These are phyloP conservation scores for Didymella arachidicola DNA, from an alignment of 2,329 filamentous ascomycete genomes.

Conservation along the genomic window DNA sequence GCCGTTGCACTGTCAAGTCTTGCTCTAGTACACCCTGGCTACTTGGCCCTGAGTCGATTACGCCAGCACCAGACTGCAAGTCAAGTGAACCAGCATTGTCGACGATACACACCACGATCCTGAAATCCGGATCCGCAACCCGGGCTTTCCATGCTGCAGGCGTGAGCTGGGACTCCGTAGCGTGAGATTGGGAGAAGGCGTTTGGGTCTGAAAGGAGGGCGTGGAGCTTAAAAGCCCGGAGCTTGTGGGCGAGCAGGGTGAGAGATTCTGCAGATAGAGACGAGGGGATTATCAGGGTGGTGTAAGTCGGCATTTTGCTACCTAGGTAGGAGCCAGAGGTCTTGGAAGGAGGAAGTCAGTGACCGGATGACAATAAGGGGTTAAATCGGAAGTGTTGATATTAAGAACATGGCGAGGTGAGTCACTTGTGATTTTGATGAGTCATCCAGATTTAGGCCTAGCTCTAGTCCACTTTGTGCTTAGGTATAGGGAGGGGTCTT, in stretches of 20 bases:
- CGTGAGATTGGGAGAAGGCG: slow-evolving; percentile 8
- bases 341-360: neutral
- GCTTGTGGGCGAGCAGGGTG: neutral
- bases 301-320: neutral
- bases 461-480: too few species aligned
- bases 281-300: neutral
- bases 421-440: neutral
- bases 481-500: too few species aligned
- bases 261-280: neutral
- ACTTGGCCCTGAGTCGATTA: neutral
- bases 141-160: slow-evolving; percentile 5
- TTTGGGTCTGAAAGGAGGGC: slow-evolving; percentile 6
- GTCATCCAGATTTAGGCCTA: neutral
- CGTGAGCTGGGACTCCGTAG: neutral
- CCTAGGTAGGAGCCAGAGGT: neutral
- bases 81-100: neutral
- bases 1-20: neutral
- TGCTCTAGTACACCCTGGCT: neutral
- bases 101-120: slow-evolving; percentile 4
- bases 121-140: slow-evolving; percentile 3
- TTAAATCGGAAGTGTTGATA: neutral
- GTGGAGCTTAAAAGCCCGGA: slow-evolving; percentile 1
- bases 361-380: neutral
- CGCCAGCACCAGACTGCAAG: neutral
- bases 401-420: neutral